A percentile compares a stretch with the other conserved stretches of the same genome.
phyloP scores from a whole-genome alignment of 768 basidiomycete species.

The Postia placenta region DNA sequence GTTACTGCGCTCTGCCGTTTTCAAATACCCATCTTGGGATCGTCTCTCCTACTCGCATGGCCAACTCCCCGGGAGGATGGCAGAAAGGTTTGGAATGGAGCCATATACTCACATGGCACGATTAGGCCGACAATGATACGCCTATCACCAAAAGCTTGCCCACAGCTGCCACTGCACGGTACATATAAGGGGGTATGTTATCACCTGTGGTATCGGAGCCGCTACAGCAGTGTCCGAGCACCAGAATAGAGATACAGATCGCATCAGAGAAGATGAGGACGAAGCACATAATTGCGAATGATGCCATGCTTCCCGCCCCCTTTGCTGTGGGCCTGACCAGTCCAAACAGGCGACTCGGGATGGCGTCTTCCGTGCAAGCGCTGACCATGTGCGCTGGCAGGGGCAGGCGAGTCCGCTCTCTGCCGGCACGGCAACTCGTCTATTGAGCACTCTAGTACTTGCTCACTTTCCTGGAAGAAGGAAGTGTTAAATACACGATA shows the following conservation, averaged over 20 bases:
- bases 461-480: background rate
- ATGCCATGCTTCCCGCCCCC: background rate
- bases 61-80: too few species aligned
- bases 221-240: background rate
- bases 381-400: too few species aligned
- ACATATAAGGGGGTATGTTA: background rate
- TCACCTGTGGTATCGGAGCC: background rate
- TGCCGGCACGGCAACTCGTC: background rate
- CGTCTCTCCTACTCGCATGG: too few species aligned
- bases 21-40: too few species aligned
- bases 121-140: conserved; percentile 2
- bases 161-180: too few species aligned
- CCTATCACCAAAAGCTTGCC: background rate
- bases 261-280: background rate
- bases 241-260: background rate
- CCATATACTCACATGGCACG: background rate
- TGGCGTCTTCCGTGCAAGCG: background rate
- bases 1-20: too few species aligned
- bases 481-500: too few species aligned
- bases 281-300: background rate
- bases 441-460: background rate
- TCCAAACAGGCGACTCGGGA: too few species aligned
- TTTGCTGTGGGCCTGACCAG: background rate
- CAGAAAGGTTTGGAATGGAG: background rate
- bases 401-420: background rate